Evolutionary conservation across 2,329 filamentous ascomycete genomes (phyloP).

Genomic region (Talaromyces sp.): DNA sequence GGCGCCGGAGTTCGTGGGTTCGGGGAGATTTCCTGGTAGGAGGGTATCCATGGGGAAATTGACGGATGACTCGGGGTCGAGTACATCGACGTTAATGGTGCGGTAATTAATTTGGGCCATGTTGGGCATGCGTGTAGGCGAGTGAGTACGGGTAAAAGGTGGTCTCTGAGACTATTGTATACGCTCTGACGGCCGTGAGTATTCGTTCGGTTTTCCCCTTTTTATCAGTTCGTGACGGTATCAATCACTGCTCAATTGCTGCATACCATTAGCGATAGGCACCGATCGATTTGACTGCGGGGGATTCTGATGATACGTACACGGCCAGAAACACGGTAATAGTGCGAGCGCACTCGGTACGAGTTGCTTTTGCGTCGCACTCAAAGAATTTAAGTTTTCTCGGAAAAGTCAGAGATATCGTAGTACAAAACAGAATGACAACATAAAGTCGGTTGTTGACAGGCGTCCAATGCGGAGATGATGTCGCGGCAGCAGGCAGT

Average conservation of each 20-base stretch:
- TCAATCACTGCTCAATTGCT: slow-evolving; percentile 1
- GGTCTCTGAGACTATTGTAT: neutral
- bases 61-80: slow-evolving; percentile 81
- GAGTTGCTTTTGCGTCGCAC: neutral
- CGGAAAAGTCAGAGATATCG: neutral
- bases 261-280: slow-evolving; percentile 14
- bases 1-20: slow-evolving; percentile 72
- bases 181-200: neutral
- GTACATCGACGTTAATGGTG: slow-evolving; percentile 89
- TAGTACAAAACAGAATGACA: slow-evolving; percentile 11
- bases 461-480: slow-evolving; percentile 13
- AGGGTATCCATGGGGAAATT: slow-evolving; percentile 91
- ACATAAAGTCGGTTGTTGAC: slow-evolving; percentile 12
- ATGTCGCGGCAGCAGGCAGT: slow-evolving; percentile 7
- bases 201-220: neutral
- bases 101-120: slow-evolving; percentile 63
- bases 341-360: neutral
- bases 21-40: slow-evolving; percentile 64
- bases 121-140: neutral
- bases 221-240: neutral
- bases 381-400: too few species aligned
- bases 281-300: slow-evolving; percentile 8
- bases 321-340: neutral
- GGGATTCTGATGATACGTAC: neutral
- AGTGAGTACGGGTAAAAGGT: neutral